Evolutionary conservation across 1,284 basidiomycete species (phyloP).

Genomic region (Rhizopogon parksii): DNA sequence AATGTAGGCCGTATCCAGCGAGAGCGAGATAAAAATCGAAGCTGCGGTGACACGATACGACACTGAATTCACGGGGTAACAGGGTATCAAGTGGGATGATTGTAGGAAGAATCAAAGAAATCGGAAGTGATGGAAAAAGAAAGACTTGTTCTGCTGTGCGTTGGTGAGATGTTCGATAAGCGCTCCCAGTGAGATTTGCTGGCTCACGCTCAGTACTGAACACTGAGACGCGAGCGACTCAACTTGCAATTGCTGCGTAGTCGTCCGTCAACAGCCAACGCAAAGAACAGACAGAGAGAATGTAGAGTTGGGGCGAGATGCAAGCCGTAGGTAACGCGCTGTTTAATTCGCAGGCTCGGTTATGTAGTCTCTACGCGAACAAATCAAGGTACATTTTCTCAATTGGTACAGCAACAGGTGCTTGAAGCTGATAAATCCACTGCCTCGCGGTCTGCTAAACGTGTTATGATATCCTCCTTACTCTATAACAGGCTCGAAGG

Average conservation of each 20-base stretch:
- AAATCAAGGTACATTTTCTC: neutral
- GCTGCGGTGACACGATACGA: slow-evolving; percentile 9
- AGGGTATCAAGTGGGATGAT: slow-evolving; percentile 25
- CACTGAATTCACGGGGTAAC: slow-evolving; percentile 7
- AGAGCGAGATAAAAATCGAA: slow-evolving; percentile 1
- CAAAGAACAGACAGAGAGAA: slow-evolving; percentile 19
- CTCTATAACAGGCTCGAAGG: too few species aligned
- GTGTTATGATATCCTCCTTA: too few species aligned
- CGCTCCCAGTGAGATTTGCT: slow-evolving; percentile 27
- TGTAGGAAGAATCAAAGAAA: slow-evolving; percentile 22
- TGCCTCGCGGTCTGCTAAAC: too few species aligned
- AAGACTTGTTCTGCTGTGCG: slow-evolving; percentile 37
- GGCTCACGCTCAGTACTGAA: slow-evolving; percentile 24
- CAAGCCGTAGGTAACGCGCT: slow-evolving; percentile 17
- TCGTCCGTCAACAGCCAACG: slow-evolving; percentile 32
- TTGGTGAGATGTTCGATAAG: slow-evolving; percentile 31
- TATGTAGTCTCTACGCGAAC: neutral
- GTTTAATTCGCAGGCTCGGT: slow-evolving; percentile 19
- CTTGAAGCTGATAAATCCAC: too few species aligned
- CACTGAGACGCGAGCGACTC: slow-evolving; percentile 25
- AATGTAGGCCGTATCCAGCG: slow-evolving; percentile 19
- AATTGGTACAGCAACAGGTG: too few species aligned
- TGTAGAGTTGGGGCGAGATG: slow-evolving; percentile 9
- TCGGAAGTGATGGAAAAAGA: slow-evolving; percentile 29
- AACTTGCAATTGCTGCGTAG: slow-evolving; percentile 22